Percentiles rank a stretch among this genome's conserved stretches.
Evolutionary conservation across 1,139 yeast species (phyloP).

Genomic region (Yamadazyma dushanensis): DNA sequence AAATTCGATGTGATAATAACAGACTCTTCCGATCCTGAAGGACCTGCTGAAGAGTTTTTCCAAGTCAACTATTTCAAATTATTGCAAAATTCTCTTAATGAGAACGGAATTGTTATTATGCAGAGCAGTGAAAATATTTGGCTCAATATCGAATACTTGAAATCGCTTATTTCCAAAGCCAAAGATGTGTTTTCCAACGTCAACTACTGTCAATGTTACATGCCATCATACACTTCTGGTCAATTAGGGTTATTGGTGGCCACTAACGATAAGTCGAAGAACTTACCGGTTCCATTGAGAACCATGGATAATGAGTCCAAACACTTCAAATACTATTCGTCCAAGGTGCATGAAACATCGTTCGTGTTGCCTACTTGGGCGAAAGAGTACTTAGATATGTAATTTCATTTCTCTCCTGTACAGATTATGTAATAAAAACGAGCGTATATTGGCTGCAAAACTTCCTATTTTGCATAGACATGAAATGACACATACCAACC

Average conservation of each 20-base stretch:
- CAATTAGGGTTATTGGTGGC: constrained; percentile 89
- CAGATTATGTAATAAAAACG: no score
- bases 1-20: constrained; percentile 87
- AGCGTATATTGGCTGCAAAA: no score
- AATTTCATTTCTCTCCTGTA: background rate
- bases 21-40: constrained; percentile 96
- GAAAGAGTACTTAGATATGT: constrained; percentile 19
- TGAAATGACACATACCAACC: no score
- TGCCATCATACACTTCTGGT: constrained; percentile 96
- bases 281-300: constrained; percentile 60
- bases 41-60: constrained; percentile 95
- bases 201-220: constrained; percentile 81
- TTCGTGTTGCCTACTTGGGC: constrained; percentile 93
- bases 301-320: constrained; percentile 46
- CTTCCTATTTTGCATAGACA: no score
- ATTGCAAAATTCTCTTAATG: constrained; percentile 64
- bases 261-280: constrained; percentile 54
- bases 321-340: constrained; percentile 71
- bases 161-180: constrained; percentile 60
- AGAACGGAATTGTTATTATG: constrained; percentile 81
- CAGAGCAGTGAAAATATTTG: constrained; percentile 92
- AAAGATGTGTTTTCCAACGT: constrained; percentile 73
- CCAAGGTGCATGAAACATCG: constrained; percentile 70
- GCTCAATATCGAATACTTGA: constrained; percentile 74
- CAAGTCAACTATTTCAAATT: constrained; percentile 79